Percentiles rank a stretch among this genome's conserved stretches.
Conservation (phyloP, 1,284 basidiomycete genomes). For the Irpex sp. region DNA sequence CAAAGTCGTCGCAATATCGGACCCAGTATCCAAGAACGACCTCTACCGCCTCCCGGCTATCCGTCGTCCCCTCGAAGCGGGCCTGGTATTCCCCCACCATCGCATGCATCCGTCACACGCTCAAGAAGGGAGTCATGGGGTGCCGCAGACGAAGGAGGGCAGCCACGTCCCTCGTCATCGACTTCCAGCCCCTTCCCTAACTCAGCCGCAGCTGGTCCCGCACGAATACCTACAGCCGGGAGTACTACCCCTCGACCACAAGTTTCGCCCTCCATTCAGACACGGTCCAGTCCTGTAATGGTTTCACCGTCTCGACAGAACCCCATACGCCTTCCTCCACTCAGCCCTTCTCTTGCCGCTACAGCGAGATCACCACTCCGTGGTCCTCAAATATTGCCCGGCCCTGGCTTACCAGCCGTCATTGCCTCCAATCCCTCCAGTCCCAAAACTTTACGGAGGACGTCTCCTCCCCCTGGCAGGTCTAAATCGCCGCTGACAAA, state of each 20-base stretch:
- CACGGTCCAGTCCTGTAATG: conserved; percentile 6
- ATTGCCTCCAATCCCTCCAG: conserved; percentile 6
- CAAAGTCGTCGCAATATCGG: conserved; percentile 29
- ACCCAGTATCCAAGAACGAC: conserved; percentile 23
- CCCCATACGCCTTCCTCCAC: conserved; percentile 14
- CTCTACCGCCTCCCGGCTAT: conserved; percentile 35
- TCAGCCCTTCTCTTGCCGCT: conserved; percentile 10
- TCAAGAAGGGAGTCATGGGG: conserved; percentile 32
- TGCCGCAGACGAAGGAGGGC: conserved; percentile 16
- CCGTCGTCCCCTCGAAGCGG: conserved; percentile 21
- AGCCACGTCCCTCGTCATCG: conserved; percentile 19
- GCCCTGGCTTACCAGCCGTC: not conserved
- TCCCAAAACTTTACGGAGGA: conserved; percentile 11
- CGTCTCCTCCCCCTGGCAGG: conserved; percentile 8
- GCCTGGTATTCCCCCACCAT: conserved; percentile 16
- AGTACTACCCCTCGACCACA: conserved; percentile 1
- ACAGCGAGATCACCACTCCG: conserved; percentile 11
- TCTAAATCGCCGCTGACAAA: conserved; percentile 10
- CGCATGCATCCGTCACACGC: conserved; percentile 22
- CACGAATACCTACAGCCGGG: conserved; percentile 2
- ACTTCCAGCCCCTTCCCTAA: conserved; percentile 10
- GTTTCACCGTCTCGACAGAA: conserved; percentile 11
- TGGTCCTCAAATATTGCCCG: conserved; percentile 7
- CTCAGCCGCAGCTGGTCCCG: not conserved
- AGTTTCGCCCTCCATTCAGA: conserved; percentile 7